Conservation (phyloP, 192 early-diverging fungal genomes). For the Neocallimastix lanati region DNA sequence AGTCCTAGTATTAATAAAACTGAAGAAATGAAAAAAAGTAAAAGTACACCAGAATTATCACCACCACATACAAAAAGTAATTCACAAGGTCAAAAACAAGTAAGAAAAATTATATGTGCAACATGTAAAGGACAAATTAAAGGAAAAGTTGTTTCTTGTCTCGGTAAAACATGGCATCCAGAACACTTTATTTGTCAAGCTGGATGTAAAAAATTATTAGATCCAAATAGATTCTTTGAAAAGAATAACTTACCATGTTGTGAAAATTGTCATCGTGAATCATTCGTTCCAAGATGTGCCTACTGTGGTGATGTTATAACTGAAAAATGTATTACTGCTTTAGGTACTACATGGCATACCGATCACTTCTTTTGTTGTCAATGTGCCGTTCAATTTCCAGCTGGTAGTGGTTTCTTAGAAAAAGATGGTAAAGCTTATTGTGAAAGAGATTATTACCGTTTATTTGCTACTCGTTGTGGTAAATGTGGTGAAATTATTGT, state of each 20-base stretch:
- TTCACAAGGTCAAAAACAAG: background rate
- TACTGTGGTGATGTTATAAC: conserved; percentile 11
- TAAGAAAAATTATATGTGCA: background rate
- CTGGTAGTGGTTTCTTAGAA: background rate
- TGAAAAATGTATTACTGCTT: conserved; percentile 14
- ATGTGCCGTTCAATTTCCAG: conserved; percentile 8
- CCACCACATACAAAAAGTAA: no score
- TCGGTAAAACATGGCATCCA: conserved; percentile 10
- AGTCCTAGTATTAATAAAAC: background rate
- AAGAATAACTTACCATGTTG: background rate
- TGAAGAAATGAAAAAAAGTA: background rate
- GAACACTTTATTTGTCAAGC: conserved; percentile 11
- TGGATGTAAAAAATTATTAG: conserved; percentile 4
- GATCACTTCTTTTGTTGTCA: conserved; percentile 22
- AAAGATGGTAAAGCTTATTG: conserved; percentile 9
- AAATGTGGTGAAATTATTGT: conserved; percentile 11
- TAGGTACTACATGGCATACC: conserved; percentile 13
- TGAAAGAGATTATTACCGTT: conserved; percentile 13
- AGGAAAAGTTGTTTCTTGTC: background rate
- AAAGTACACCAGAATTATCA: background rate
- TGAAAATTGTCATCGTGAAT: background rate
- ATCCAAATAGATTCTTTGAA: conserved; percentile 8
- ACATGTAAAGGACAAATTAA: background rate
- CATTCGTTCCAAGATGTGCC: conserved; percentile 7
- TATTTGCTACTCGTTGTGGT: conserved; percentile 15